phyloP scores from a whole-genome alignment of 148 eudicot species.

The Amaranthus palmeri region DNA sequence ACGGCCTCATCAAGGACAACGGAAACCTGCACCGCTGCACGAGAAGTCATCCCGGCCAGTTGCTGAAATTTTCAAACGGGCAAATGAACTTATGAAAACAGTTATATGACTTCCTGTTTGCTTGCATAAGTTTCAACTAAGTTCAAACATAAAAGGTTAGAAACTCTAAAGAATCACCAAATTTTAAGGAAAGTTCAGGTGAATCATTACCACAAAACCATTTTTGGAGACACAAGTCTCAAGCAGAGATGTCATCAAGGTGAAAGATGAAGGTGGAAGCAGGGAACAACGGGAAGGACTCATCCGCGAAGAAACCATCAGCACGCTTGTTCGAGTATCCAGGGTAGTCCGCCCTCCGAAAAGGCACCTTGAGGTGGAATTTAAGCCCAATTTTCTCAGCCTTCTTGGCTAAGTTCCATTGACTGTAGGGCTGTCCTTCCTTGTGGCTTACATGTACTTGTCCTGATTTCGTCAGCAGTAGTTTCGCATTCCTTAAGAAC shows the following conservation, averaged over 20 bases:
- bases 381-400: constrained; percentile 33
- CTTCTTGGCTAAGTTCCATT: constrained; percentile 42
- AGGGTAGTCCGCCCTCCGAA: constrained; percentile 32
- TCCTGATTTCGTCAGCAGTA: constrained; percentile 25
- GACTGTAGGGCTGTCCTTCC: constrained; percentile 33
- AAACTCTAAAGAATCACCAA: too few species aligned
- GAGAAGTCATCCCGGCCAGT: too few species aligned
- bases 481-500: constrained; percentile 35
- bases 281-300: constrained; percentile 32
- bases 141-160: too few species aligned
- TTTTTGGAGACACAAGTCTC: not conserved
- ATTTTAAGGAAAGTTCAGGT: not conserved
- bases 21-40: too few species aligned
- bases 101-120: too few species aligned
- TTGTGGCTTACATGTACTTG: constrained; percentile 40
- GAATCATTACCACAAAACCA: not conserved
- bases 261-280: constrained; percentile 40
- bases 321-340: constrained; percentile 45
- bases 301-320: constrained; percentile 31
- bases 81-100: too few species aligned
- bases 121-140: too few species aligned
- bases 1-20: too few species aligned
- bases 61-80: too few species aligned
- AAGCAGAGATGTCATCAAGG: constrained; percentile 11
- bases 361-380: constrained; percentile 30